Percentiles rank a stretch among this genome's conserved stretches.
phyloP scores from a whole-genome alignment of 2,329 filamentous ascomycete species.

The Grosmannia huntii region DNA sequence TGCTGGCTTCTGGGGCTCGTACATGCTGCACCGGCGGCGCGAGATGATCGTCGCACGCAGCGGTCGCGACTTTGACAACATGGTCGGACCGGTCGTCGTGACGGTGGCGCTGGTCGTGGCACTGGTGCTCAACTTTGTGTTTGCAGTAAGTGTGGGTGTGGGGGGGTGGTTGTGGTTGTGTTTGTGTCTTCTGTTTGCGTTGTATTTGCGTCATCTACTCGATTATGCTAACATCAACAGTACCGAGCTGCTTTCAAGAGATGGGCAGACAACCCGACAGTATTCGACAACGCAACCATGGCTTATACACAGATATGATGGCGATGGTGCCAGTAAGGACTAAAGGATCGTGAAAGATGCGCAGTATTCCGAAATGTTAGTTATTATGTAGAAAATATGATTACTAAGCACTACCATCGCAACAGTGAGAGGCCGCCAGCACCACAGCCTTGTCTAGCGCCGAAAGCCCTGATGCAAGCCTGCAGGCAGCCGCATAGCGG shows the following conservation, averaged over 20 bases:
- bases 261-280: constrained; percentile 6
- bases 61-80: constrained; percentile 85
- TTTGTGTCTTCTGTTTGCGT: not conserved
- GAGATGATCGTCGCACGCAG: constrained; percentile 74
- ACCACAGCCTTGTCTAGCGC: not conserved
- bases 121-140: constrained; percentile 74
- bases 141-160: constrained; percentile 48
- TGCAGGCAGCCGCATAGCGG: not conserved
- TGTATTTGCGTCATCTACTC: too few species aligned
- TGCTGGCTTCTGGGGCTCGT: constrained; percentile 77
- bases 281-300: not conserved
- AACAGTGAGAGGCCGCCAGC: not conserved
- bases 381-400: not conserved
- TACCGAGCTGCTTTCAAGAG: constrained; percentile 12
- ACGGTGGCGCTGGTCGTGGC: constrained; percentile 67
- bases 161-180: not conserved
- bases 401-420: too few species aligned
- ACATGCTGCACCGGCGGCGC: constrained; percentile 62
- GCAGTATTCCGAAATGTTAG: too few species aligned
- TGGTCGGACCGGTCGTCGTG: constrained; percentile 72
- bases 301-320: not conserved
- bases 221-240: not conserved
- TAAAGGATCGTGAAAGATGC: too few species aligned
- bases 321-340: not conserved
- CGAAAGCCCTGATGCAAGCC: not conserved